Conservation (phyloP, 805 yeast species). For the Metschnikowia dekortorum region DNA sequence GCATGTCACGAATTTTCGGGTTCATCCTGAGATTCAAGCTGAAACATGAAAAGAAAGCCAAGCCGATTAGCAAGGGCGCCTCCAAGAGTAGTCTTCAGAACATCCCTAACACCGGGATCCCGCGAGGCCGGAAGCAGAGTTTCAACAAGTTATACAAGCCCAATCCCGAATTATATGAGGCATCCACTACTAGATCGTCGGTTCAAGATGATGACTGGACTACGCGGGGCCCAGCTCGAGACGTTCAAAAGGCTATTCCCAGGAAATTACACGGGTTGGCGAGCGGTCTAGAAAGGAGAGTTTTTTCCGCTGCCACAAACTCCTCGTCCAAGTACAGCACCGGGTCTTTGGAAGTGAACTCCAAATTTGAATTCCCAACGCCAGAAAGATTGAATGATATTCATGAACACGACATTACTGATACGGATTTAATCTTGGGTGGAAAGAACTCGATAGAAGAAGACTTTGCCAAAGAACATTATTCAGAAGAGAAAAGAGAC, state of each 20-base stretch:
- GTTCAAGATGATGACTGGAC: neutral
- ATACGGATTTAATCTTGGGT: neutral
- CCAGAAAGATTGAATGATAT: neutral
- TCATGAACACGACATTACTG: neutral
- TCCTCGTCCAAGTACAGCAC: constrained; percentile 11
- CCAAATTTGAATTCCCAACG: constrained; percentile 12
- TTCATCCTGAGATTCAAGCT: constrained; percentile 1
- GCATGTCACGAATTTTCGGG: neutral
- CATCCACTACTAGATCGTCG: constrained; percentile 7
- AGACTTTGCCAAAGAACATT: neutral
- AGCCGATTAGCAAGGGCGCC: neutral
- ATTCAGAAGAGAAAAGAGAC: neutral
- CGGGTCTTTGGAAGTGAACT: constrained; percentile 8
- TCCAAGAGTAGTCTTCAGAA: constrained; percentile 2
- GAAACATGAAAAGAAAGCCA: neutral
- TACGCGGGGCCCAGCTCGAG: neutral
- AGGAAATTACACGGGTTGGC: neutral
- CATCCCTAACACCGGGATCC: constrained; percentile 20
- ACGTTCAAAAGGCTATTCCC: neutral
- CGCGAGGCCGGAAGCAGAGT: constrained; percentile 22
- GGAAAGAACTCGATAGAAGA: neutral
- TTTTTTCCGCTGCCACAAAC: constrained; percentile 2
- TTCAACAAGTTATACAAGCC: constrained; percentile 22
- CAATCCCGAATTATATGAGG: constrained; percentile 19
- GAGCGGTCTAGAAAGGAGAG: neutral